Evolutionary conservation across 2,329 filamentous ascomycete genomes (phyloP).

Genomic region (Dendrostoma leiphaemia): DNA sequence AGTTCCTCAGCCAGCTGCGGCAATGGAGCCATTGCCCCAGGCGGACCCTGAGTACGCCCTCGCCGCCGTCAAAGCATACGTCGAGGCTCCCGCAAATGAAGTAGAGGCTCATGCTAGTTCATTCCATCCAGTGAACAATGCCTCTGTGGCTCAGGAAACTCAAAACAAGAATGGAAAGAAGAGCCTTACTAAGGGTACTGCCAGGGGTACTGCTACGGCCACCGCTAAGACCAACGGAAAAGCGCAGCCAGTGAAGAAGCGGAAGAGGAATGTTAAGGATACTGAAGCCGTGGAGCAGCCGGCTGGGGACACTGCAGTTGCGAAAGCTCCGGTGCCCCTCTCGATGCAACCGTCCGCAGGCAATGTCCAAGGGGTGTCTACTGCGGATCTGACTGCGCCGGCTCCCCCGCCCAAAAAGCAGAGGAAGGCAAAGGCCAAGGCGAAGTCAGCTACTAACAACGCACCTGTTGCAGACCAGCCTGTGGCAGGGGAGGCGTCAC

Average conservation of each 20-base stretch:
- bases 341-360: conserved; percentile 1
- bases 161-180: background rate
- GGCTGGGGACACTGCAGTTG: background rate
- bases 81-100: background rate
- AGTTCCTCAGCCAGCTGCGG: background rate
- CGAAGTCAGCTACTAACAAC: conserved; percentile 20
- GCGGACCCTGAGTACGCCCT: conserved; percentile 8
- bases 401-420: conserved; percentile 37
- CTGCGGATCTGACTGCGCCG: conserved; percentile 24
- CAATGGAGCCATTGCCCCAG: background rate
- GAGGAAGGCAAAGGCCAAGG: conserved; percentile 26
- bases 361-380: background rate
- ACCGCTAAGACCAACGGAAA: background rate
- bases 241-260: conserved; percentile 23
- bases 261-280: conserved; percentile 29
- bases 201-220: background rate
- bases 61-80: conserved; percentile 10
- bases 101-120: background rate
- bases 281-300: conserved; percentile 7
- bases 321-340: background rate
- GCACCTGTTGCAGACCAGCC: conserved; percentile 10
- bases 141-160: background rate
- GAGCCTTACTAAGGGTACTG: background rate
- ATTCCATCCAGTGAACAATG: conserved; percentile 15
- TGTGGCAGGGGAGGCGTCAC: background rate